These are phyloP conservation scores for Pyricularia grisea DNA, from an alignment of 2,329 filamentous ascomycete species.

Conservation along the genomic window DNA sequence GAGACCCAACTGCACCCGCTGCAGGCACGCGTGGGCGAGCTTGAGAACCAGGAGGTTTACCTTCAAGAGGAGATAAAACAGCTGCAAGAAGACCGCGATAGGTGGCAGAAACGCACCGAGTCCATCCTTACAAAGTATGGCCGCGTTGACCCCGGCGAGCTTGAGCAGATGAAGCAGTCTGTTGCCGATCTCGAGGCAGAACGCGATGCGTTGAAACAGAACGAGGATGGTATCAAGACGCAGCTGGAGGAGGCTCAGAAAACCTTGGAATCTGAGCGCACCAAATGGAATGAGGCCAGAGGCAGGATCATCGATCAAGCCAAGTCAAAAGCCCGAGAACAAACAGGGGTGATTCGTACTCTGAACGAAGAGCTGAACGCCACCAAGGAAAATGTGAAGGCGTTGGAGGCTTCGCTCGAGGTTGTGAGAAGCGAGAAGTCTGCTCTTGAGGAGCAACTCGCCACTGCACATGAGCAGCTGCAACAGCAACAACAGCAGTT, in stretches of 20 bases:
- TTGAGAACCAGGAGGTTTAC: slow-evolving; percentile 72
- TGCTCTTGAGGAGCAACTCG: slow-evolving; percentile 20
- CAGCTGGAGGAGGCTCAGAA: slow-evolving; percentile 43
- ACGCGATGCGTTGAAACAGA: slow-evolving; percentile 44
- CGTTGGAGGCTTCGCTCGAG: slow-evolving; percentile 43
- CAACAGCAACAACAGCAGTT: slow-evolving; percentile 15
- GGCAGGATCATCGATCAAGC: slow-evolving; percentile 51
- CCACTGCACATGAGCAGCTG: not conserved
- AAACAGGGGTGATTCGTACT: slow-evolving; percentile 42
- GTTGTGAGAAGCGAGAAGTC: slow-evolving; percentile 29
- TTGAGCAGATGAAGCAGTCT: slow-evolving; percentile 79
- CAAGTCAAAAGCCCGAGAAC: slow-evolving; percentile 48
- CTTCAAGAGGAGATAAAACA: slow-evolving; percentile 84
- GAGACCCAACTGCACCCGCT: slow-evolving; percentile 70
- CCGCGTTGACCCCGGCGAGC: slow-evolving; percentile 84
- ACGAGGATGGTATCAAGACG: slow-evolving; percentile 40
- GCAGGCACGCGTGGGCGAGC: slow-evolving; percentile 67
- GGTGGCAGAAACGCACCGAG: slow-evolving; percentile 92
- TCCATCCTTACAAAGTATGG: slow-evolving; percentile 95
- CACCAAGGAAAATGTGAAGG: slow-evolving; percentile 39
- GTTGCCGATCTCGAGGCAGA: slow-evolving; percentile 59
- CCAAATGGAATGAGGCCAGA: slow-evolving; percentile 40
- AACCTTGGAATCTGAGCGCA: slow-evolving; percentile 43
- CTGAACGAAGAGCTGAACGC: slow-evolving; percentile 44
- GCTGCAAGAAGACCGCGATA: slow-evolving; percentile 82